Evolutionary conservation across 1,284 basidiomycete genomes (phyloP).

Genomic region (Cryptococcus sp.): DNA sequence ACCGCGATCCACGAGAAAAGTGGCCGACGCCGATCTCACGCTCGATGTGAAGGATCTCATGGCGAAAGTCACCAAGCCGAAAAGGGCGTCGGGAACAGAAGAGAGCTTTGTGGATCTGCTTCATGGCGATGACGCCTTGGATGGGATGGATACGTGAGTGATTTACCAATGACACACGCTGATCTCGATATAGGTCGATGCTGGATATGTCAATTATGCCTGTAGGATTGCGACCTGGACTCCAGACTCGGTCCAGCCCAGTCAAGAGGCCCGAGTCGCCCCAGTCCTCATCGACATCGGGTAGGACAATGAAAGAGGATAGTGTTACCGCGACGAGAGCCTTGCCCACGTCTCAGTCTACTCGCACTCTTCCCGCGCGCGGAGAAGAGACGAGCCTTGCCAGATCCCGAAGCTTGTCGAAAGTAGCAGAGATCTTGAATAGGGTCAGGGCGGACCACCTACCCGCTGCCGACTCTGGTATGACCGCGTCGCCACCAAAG

Average conservation of each 20-base stretch:
- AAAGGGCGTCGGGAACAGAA: constrained; percentile 38
- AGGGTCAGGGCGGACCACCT: constrained; percentile 14
- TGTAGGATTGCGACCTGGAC: constrained; percentile 5
- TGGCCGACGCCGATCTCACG: constrained; percentile 27
- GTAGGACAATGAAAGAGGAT: neutral
- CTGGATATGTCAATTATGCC: constrained; percentile 21
- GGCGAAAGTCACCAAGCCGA: constrained; percentile 32
- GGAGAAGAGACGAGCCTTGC: constrained; percentile 1
- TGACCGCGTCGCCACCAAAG: neutral
- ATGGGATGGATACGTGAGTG: constrained; percentile 27
- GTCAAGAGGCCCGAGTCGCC: neutral
- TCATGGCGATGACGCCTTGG: constrained; percentile 21
- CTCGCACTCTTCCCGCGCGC: constrained; percentile 1
- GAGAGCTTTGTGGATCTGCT: constrained; percentile 47
- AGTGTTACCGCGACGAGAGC: neutral
- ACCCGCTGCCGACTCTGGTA: neutral
- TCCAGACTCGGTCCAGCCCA: neutral
- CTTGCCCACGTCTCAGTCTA: constrained; percentile 4
- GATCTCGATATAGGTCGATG: constrained; percentile 15
- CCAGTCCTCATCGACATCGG: neutral
- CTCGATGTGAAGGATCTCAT: constrained; percentile 42
- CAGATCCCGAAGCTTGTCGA: constrained; percentile 19
- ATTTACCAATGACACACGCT: neutral
- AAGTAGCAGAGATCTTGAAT: constrained; percentile 20
- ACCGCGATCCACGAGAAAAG: neutral